Base-by-base conservation (phyloP, 208 protist genomes). In the Spongospora subterranea region DNA sequence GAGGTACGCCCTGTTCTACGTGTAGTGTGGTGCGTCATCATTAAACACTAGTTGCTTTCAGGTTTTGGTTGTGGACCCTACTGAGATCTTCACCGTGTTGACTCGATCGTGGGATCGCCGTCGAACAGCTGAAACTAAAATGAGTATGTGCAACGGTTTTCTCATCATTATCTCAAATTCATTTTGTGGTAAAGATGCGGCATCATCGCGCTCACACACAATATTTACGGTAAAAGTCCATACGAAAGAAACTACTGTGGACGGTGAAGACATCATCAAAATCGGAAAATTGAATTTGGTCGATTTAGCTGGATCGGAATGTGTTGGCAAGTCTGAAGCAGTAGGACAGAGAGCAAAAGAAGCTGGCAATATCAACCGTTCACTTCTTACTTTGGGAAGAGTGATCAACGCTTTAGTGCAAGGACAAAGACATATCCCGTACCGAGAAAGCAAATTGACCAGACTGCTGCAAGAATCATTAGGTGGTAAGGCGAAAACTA, bases 371-470 rank as follows among this genome's bases (percentile, higher is more conserved):
- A 96, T 96, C 91, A 96, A 96, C 90, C 93, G 93, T 1, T 95
- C 93, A 11, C 91, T 96, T 46, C 93, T 94, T 0, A 93, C 94
- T 13, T 91, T 96, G n/a, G 94, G 94, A 24, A 93, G 94, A 50
- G 92, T 93, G 60, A 93, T 93, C 45, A 93, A 88, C 45, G 90
- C 92, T 0, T 45, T 93, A 0, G 92, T 93, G 64, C 46, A 91
- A 77, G 77, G 89, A 13, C n/a, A 90, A 32, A 0, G 43, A 1
- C 94, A 97, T 91, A 94, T 97, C 32, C 96, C 96, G 0, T 97
- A 97, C 88, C 92, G 96, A 39, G 96, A 97, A 92, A 96, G 93
- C 60, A 94, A 93, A 90, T 91, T 95, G 1, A 94, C 93, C 32
- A 77, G 90, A 40, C 45, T 94, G 77, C 88, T 94, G 38, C 93